A percentile compares a stretch with the other conserved stretches of the same genome.
Conservation (phyloP, 2,329 filamentous ascomycete genomes). For the Orbilia oligospora region DNA sequence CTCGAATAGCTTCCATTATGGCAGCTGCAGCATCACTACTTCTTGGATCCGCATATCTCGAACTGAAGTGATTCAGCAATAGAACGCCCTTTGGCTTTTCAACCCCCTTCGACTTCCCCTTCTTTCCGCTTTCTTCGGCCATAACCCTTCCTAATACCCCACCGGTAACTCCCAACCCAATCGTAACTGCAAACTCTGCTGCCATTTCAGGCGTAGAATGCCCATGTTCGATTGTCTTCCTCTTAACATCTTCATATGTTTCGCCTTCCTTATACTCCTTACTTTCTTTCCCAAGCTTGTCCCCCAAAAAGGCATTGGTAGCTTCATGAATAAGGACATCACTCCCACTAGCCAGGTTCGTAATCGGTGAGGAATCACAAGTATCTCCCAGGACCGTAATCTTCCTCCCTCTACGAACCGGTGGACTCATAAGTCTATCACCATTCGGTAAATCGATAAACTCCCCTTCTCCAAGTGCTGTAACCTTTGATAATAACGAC, state of each 20-base stretch:
- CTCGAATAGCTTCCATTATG: slow-evolving; percentile 37
- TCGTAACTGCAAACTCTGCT: slow-evolving; percentile 60
- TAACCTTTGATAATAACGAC: slow-evolving; percentile 59
- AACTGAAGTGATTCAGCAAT: slow-evolving; percentile 64
- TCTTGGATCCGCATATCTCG: slow-evolving; percentile 62
- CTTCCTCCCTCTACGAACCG: slow-evolving; percentile 59
- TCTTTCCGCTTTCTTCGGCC: slow-evolving; percentile 14
- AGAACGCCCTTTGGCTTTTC: slow-evolving; percentile 51
- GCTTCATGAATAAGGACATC: slow-evolving; percentile 64
- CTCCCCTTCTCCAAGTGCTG: slow-evolving; percentile 27
- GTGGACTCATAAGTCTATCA: slow-evolving; percentile 53
- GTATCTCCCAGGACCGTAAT: slow-evolving; percentile 63
- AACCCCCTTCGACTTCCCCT: slow-evolving; percentile 37
- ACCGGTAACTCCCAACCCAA: slow-evolving; percentile 53
- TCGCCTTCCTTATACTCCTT: slow-evolving; percentile 59
- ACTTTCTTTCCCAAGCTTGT: slow-evolving; percentile 35
- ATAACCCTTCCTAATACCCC: slow-evolving; percentile 34
- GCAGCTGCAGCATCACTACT: slow-evolving; percentile 35
- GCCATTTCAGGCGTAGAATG: slow-evolving; percentile 64
- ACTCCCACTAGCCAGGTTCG: slow-evolving; percentile 55
- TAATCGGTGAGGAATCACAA: slow-evolving; percentile 60
- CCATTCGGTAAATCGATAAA: slow-evolving; percentile 62
- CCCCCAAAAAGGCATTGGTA: slow-evolving; percentile 62
- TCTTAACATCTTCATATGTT: slow-evolving; percentile 61
- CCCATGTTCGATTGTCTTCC: slow-evolving; percentile 59